Evolutionary conservation across 2,329 filamentous ascomycete species (phyloP).

Genomic region (Chaetomiaceae sp.): DNA sequence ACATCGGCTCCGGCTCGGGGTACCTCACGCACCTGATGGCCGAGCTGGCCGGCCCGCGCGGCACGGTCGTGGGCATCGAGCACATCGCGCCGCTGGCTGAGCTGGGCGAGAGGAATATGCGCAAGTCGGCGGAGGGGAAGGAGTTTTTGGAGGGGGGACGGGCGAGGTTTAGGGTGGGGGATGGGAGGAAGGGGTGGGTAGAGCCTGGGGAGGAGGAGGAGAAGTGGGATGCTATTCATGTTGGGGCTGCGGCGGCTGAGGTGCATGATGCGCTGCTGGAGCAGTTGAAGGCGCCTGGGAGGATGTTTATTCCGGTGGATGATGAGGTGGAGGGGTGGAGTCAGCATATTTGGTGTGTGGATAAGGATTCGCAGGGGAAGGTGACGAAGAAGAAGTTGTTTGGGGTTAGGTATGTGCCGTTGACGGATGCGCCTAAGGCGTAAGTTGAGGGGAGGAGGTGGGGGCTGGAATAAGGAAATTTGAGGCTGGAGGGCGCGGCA

Average conservation of each 20-base stretch:
- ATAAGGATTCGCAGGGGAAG: constrained; percentile 63
- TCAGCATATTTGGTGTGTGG: constrained; percentile 69
- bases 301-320: constrained; percentile 74
- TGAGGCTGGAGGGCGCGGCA: too few species aligned
- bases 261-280: constrained; percentile 68
- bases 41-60: constrained; percentile 58
- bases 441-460: too few species aligned
- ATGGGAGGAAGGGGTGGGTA: constrained; percentile 64
- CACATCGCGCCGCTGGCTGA: constrained; percentile 63
- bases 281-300: constrained; percentile 74
- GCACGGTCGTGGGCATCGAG: constrained; percentile 64
- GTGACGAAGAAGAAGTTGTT: constrained; percentile 59
- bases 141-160: constrained; percentile 57
- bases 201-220: constrained; percentile 43
- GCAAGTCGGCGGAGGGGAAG: constrained; percentile 54
- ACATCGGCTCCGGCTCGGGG: constrained; percentile 70
- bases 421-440: constrained; percentile 60
- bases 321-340: constrained; percentile 40
- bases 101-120: constrained; percentile 61
- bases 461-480: too few species aligned
- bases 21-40: constrained; percentile 88
- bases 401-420: constrained; percentile 70
- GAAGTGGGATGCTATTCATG: constrained; percentile 89
- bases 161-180: constrained; percentile 69
- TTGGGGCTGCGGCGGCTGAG: constrained; percentile 76